These are phyloP conservation scores for Bullera alba DNA, from an alignment of 768 basidiomycete species.

Conservation along the genomic window DNA sequence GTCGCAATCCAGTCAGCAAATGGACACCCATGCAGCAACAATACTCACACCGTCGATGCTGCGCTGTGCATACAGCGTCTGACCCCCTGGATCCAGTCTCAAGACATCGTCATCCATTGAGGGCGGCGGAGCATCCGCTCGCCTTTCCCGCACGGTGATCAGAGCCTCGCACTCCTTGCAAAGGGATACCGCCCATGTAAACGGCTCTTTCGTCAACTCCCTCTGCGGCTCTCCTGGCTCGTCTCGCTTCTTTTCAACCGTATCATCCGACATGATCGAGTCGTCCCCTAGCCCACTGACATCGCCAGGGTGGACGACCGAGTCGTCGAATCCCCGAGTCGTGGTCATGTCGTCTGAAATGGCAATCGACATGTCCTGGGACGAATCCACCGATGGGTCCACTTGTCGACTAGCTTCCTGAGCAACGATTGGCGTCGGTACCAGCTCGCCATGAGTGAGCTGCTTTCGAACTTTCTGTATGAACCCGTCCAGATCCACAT, in stretches of 20 bases:
- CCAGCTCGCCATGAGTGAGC: constrained; percentile 1
- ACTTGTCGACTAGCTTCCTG: neutral
- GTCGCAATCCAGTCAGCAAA: neutral
- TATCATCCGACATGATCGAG: neutral
- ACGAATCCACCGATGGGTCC: neutral
- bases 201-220: neutral
- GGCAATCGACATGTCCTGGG: neutral
- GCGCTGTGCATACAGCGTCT: neutral
- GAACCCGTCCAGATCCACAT: neutral
- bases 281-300: neutral
- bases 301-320: neutral
- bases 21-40: neutral
- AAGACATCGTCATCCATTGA: neutral
- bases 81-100: neutral
- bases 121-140: too few relatives aligned
- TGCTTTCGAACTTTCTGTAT: neutral
- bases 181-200: neutral
- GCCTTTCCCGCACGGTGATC: neutral
- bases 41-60: neutral
- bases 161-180: neutral
- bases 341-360: neutral
- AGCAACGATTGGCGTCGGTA: neutral
- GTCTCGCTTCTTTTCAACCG: neutral
- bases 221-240: neutral
- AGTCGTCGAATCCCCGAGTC: neutral